These are phyloP conservation scores for Bidens hawaiensis DNA, from an alignment of 140 eudicot genomes.

Conservation along the genomic window DNA sequence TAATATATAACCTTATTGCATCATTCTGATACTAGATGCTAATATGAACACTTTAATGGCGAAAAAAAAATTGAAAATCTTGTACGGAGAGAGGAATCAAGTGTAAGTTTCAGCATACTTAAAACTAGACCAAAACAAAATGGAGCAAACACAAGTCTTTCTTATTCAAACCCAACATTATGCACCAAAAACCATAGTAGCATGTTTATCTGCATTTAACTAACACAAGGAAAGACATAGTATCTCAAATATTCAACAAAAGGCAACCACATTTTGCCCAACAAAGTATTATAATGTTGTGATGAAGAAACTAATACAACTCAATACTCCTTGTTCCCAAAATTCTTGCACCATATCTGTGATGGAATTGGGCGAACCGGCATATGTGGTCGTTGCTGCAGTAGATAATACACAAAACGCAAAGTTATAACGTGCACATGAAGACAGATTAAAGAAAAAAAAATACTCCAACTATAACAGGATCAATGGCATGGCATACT, in stretches of 20 bases:
- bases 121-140: too few relatives aligned
- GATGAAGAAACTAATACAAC: slow-evolving; percentile 22
- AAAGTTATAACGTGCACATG: slow-evolving; percentile 1
- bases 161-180: slow-evolving; percentile 34
- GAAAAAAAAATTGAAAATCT: too few relatives aligned
- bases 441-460: background rate
- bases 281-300: slow-evolving; percentile 22
- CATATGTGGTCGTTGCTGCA: slow-evolving; percentile 95
- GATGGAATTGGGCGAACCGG: slow-evolving; percentile 96
- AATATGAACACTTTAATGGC: too few relatives aligned
- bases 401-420: slow-evolving; percentile 7
- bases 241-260: slow-evolving; percentile 16
- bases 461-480: background rate
- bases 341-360: slow-evolving; percentile 98
- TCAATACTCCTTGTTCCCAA: slow-evolving; percentile 81
- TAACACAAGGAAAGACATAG: slow-evolving; percentile 20
- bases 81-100: too few relatives aligned
- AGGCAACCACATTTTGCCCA: slow-evolving; percentile 27
- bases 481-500: background rate
- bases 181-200: slow-evolving; percentile 27
- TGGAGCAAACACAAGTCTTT: slow-evolving; percentile 20
- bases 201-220: slow-evolving; percentile 24
- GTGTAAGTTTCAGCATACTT: too few relatives aligned
- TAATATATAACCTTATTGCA: too few relatives aligned
- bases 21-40: too few relatives aligned